These are phyloP conservation scores for Syzygium grande DNA, from an alignment of 345 rosid species.

Conservation along the genomic window DNA sequence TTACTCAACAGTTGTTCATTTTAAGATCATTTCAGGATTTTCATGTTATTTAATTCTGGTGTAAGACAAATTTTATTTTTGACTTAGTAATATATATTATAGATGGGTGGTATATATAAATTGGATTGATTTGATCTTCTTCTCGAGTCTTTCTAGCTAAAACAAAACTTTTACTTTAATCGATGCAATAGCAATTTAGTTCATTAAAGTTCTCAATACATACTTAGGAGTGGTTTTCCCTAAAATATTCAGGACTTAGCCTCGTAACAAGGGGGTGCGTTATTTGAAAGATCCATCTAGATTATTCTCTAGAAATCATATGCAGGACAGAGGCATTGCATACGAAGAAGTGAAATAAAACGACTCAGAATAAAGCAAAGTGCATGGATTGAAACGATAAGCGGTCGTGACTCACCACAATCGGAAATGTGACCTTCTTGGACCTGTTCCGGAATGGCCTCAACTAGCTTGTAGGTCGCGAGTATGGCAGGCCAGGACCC, in stretches of 20 bases:
- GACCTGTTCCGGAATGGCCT: slow-evolving; percentile 55
- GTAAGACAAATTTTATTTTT: background rate
- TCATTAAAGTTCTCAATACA: background rate
- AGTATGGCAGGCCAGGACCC: slow-evolving; percentile 80
- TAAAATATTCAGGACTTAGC: background rate
- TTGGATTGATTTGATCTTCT: background rate
- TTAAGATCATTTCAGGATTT: background rate
- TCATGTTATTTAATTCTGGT: background rate
- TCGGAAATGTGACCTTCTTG: slow-evolving; percentile 34
- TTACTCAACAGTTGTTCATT: background rate
- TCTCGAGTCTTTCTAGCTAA: background rate
- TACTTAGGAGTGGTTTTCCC: background rate
- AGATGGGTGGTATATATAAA: background rate
- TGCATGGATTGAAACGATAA: background rate
- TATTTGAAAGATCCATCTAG: background rate
- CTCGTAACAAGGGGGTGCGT: background rate
- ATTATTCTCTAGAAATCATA: background rate
- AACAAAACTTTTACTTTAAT: background rate
- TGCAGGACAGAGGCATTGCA: background rate
- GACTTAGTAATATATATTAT: background rate
- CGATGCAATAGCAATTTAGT: background rate
- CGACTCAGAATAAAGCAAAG: background rate
- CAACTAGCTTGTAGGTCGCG: slow-evolving; percentile 47
- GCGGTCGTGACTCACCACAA: slow-evolving; percentile 22
- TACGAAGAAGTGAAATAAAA: background rate